Evolutionary conservation across 1,284 basidiomycete genomes (phyloP).

Genomic region (Boletus calvinii): DNA sequence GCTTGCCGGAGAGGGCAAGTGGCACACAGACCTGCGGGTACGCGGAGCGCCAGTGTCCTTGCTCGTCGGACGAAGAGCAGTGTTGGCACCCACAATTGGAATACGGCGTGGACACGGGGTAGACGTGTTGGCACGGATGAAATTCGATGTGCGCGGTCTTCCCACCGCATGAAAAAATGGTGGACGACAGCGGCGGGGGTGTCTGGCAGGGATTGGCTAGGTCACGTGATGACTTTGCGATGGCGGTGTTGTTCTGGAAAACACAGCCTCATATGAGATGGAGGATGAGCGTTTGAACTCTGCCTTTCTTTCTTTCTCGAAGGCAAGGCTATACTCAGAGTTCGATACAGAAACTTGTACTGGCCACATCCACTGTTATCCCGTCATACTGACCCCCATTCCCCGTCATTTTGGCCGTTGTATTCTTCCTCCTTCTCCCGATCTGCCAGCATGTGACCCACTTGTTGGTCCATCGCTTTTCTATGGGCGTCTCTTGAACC

Average conservation of each 20-base stretch:
- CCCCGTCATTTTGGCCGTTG: not conserved
- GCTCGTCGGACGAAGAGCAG: conserved; percentile 18
- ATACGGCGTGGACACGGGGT: conserved; percentile 1
- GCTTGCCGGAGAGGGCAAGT: not conserved
- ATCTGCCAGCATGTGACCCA: conserved; percentile 5
- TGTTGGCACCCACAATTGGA: conserved; percentile 6
- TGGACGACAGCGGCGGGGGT: not conserved
- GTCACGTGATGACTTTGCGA: conserved; percentile 12
- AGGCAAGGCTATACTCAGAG: conserved; percentile 7
- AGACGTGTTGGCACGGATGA: not conserved
- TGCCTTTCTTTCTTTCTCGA: not conserved
- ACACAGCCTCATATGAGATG: conserved; percentile 5
- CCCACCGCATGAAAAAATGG: not conserved
- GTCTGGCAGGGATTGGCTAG: conserved; percentile 1
- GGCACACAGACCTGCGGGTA: not conserved
- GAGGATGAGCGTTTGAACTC: not conserved
- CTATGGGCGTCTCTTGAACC: conserved; percentile 17
- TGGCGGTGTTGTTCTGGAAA: conserved; percentile 15
- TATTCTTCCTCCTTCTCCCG: not conserved
- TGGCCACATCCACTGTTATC: not conserved
- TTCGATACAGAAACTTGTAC: conserved; percentile 15
- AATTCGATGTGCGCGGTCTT: not conserved
- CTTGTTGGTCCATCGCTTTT: conserved; percentile 2
- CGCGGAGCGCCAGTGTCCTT: conserved; percentile 22
- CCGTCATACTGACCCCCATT: not conserved